Evolutionary conservation across 495 filamentous ascomycete species (phyloP).

Genomic region (Penicillium nucicola): DNA sequence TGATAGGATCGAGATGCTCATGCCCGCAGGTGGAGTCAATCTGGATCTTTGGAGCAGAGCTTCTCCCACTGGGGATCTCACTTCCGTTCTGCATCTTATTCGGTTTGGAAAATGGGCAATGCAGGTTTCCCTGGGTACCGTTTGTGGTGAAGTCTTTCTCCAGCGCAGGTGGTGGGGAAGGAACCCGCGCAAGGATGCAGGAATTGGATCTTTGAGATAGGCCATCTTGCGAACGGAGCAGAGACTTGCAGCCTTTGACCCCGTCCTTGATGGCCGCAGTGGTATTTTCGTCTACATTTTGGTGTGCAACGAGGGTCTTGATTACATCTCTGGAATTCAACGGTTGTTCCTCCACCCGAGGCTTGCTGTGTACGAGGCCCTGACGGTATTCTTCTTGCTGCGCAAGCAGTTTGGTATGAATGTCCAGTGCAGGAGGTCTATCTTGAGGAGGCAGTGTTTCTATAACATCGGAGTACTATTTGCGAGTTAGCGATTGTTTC

Average conservation of each 20-base stretch:
- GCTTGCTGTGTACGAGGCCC: conserved; percentile 27
- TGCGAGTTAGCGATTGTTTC: conserved; percentile 19
- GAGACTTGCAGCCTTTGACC: conserved; percentile 38
- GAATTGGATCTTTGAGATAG: conserved; percentile 27
- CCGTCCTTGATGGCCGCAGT: conserved; percentile 38
- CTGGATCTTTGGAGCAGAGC: conserved; percentile 24
- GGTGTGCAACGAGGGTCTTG: conserved; percentile 40
- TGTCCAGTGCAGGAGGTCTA: conserved; percentile 31
- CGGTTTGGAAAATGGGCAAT: conserved; percentile 46
- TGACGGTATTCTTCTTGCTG: conserved; percentile 30
- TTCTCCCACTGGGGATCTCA: conserved; percentile 20
- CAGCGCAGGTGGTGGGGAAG: conserved; percentile 29
- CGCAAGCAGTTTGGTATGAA: conserved; percentile 30
- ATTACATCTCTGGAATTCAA: conserved; percentile 44
- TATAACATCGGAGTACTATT: conserved; percentile 21
- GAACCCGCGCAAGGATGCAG: conserved; percentile 38
- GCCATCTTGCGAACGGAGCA: conserved; percentile 29
- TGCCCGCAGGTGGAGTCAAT: conserved; percentile 35
- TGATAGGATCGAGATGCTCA: conserved; percentile 43
- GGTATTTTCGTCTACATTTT: conserved; percentile 43
- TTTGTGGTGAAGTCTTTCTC: conserved; percentile 48
- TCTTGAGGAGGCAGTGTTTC: conserved; percentile 22
- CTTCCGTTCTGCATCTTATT: conserved; percentile 26
- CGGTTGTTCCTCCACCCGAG: conserved; percentile 25
- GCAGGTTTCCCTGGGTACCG: conserved; percentile 39